Percentiles rank a stretch among this genome's conserved stretches.
Evolutionary conservation across 257 asterid species (phyloP).

Genomic region (Solanum medicagineum): DNA sequence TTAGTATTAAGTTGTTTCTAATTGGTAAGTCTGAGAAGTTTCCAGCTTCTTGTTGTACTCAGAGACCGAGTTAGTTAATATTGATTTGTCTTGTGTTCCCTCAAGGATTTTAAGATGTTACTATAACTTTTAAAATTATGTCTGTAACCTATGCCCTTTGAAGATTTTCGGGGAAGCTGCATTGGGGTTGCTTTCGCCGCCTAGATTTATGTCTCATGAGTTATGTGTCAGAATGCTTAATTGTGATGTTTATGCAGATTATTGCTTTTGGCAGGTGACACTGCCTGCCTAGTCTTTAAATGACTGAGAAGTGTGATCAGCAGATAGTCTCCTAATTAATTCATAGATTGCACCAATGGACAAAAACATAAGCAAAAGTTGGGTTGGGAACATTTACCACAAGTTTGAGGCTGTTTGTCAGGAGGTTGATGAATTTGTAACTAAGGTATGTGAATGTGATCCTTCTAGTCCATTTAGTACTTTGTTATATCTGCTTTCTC

Average conservation of each 20-base stretch:
- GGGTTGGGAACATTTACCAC: constrained; percentile 61
- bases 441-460: constrained; percentile 31
- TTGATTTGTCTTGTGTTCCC: neutral
- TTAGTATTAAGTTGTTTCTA: neutral
- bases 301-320: neutral
- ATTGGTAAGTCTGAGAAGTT: neutral
- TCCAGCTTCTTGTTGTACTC: neutral
- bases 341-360: neutral
- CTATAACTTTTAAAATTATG: neutral
- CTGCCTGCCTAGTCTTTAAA: neutral
- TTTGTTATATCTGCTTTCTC: neutral
- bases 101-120: neutral
- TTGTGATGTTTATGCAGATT: neutral
- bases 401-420: constrained; percentile 53
- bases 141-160: neutral
- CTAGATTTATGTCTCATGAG: neutral
- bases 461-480: neutral
- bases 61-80: neutral
- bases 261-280: neutral
- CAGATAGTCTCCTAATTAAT: neutral
- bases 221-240: neutral
- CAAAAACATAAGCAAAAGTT: constrained; percentile 20
- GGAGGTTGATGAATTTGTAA: constrained; percentile 58
- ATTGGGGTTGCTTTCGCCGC: neutral
- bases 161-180: neutral